Evolutionary conservation across 352 stramenopile species (phyloP), one percentile per base, ranked within the genome.

Genomic region (Blastocystis hominis): DNA sequence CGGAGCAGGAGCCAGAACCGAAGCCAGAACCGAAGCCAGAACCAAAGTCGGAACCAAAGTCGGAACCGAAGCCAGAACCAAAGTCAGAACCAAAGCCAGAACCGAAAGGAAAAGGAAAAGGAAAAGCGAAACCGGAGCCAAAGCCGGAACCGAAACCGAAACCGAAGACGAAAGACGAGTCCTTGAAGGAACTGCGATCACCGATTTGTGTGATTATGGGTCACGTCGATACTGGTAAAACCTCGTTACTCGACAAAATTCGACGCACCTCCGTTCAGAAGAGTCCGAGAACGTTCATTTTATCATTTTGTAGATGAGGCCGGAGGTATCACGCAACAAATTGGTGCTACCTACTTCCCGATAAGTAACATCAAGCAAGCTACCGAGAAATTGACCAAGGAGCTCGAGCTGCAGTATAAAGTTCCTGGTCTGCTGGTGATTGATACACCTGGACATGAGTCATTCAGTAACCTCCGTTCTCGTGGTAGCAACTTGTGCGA

Each of bases 161-260:
- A 38, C 93, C 90, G 61, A 86, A 91, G 54, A 89, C 91, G 80
- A 89, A 93, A 88, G 91, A 94, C 75, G 91, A 91, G 64, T 88
- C 61, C 0, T 94, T 93, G 4, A 94, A 98, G 89, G 94, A 98
- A 90, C 91, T 98, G 40, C 94, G 97, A 50, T 98, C 94, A 75
- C 96, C 97, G n/a, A 98, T 99, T 90, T 97, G 96, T 68, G 97
- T 96, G 90, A 98, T 99, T 89, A 98, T 99, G 96, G 97, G 94
- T n/a, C 94, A 97, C 91, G 94, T 97, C 90, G 94, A 97, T 89
- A 97, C 94, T 13, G 91, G 97, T 89, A 99, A 99, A 91, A 99
- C 97, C 50, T 99, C 98, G 90, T 90, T 99, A 76, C 90, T 99
- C n/a, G 97, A 99, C 91, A 98, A 98, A 90, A 99, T 99, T 86